Base-by-base conservation (phyloP, 192 early-diverging fungal genomes). In the Coemansia sp. region DNA sequence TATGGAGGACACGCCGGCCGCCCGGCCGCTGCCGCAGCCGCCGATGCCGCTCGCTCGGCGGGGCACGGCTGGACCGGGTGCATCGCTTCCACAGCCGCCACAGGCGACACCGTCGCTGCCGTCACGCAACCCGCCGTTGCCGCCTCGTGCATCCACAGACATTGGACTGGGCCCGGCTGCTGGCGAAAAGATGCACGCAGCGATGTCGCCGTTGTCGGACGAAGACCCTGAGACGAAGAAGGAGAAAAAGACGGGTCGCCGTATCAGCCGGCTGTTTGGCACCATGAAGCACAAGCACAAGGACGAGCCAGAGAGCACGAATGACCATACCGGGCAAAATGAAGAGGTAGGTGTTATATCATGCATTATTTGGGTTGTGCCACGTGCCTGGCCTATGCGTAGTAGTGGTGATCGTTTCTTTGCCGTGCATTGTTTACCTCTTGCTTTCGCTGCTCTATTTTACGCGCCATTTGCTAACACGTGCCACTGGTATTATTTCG, bases 231-330 rank as follows among this genome's bases (percentile, higher is more conserved):
- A 74, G 19, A 65, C 59, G 0, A 72, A 65, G 64, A 72, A 69
- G 66, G 75, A 78, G 17, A 79, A 79, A 40, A 79, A 79, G 65
- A 52, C 71, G 4, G 59, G 70, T 10, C 66, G 69, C 42, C 76
- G 76, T n/a, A 79, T 79, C 53, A 73, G 71, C 65, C 71, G 76
- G 5, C 64, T 79, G 34, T 79, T 79, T 58, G 66, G 67, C 40
- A 40, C 71, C 5, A 79, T 73, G 71, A 79, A 79, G 67, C 31
- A 57, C 62, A 73, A 70, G 71, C 25, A 66, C 19, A 64, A 66
- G 60, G 75, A 78, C 12, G 62, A 40, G 19, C 49, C 38, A 15
- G 53, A 65, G 11, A 28, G 12, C 21, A 40, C 36, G 1, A 36
- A 38, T 15, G 52, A 36, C 40, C 49, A 34, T 34, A 64, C 42